These are phyloP conservation scores for Glycine tomentella DNA, from an alignment of 306 rosid genomes.

Conservation along the genomic window DNA sequence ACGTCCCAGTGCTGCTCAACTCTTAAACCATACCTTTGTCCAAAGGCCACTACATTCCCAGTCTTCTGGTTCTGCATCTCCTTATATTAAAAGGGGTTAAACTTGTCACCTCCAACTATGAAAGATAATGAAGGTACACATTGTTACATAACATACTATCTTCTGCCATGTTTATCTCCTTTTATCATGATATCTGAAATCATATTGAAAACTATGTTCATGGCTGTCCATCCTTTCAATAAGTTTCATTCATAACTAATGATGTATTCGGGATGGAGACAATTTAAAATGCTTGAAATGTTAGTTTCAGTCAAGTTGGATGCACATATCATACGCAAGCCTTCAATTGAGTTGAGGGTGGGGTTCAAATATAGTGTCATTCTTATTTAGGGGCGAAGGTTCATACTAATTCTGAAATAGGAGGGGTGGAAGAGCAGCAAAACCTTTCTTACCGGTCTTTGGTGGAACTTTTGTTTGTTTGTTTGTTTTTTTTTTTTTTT, in stretches of 20 bases:
- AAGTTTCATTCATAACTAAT: constrained; percentile 24
- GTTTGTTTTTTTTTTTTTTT: too few species aligned
- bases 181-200: not conserved
- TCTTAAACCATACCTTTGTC: constrained; percentile 78
- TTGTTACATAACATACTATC: not conserved
- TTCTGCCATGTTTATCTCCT: constrained; percentile 27
- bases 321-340: not conserved
- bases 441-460: constrained; percentile 16
- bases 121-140: constrained; percentile 58
- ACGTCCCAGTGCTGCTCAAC: constrained; percentile 77
- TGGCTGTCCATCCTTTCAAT: constrained; percentile 12
- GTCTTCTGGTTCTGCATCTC: constrained; percentile 76
- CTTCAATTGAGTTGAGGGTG: not conserved
- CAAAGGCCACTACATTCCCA: constrained; percentile 56
- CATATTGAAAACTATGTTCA: constrained; percentile 19
- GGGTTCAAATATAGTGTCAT: constrained; percentile 1
- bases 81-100: constrained; percentile 56
- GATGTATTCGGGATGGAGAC: not conserved
- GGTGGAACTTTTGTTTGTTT: too few species aligned
- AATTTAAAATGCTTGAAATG: constrained; percentile 31
- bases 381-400: constrained; percentile 9
- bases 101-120: constrained; percentile 39
- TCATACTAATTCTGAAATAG: constrained; percentile 27
- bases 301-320: constrained; percentile 15
- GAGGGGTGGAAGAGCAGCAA: constrained; percentile 1